Evolutionary conservation across 2,329 filamentous ascomycete genomes (phyloP), one percentile per base, ranked within the genome.

Genomic region (Trichoderma guizhouense): DNA sequence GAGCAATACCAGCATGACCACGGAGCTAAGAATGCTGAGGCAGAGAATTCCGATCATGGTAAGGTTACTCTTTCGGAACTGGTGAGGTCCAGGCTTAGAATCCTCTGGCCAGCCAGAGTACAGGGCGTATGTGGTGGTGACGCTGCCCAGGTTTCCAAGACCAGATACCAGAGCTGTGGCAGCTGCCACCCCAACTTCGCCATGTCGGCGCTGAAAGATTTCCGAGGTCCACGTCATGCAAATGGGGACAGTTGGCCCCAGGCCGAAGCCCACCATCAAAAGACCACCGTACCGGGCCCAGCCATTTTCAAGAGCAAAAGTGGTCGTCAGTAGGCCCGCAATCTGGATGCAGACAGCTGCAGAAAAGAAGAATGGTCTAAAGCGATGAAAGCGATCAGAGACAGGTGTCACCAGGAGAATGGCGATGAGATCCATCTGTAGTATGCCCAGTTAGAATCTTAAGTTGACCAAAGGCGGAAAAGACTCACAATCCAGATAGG

Each of bases 211-310:
- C 82, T 97, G 94, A 84, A 97, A 97, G 78, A 97, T 92, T 82
- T 97, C 93, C 74, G 90, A 93, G 36, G 93, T 94, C 94, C 94
- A 97, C 43, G 94, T 92, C 94, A 97, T 97, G 80, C 93, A 95
- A 78, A 95, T 95, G 12, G 94, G 94, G 1, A 97, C 94, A 0
- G 94, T 97, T 4, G 94, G 94, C 1, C 94, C 94, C 2, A 97
- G 90, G 0, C 94, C 94, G 77, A 97, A 97, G 5, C 94, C 94
- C 43, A 97, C 92, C 83, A 97, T 91, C 65, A 97, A 84, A n/a
- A 97, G 88, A 5, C 94, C 94, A 62, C 92, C 93, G 79, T 97
- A 97, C 55, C 94, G 90, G 2, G 93, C 91, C 93, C 94, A 97
- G 47, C 91, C 89, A 76, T 90, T 89, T 43, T 83, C 78, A 5